A percentile compares a stretch with the other conserved stretches of the same genome.
phyloP scores from a whole-genome alignment of 23 red algal genomes.

The Agarophyton chilense region DNA sequence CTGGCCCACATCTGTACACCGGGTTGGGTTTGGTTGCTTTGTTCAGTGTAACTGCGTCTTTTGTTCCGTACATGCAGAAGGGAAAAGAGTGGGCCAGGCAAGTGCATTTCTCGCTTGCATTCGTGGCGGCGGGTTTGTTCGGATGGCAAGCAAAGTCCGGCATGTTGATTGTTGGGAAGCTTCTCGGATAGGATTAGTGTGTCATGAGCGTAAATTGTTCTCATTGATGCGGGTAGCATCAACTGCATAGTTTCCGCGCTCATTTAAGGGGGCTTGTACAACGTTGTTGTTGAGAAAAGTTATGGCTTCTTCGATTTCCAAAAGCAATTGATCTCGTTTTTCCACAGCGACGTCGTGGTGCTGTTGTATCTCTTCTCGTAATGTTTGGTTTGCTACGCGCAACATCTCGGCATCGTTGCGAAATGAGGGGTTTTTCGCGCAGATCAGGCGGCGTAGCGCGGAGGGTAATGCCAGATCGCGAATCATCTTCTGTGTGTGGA shows the following conservation, averaged over 20 bases:
- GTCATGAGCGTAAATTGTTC: not conserved
- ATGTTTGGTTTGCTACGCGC: conserved; percentile 27
- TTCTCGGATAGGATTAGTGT: conserved; percentile 67
- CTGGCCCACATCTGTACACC: conserved; percentile 96
- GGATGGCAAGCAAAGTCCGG: conserved; percentile 93
- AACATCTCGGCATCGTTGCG: conserved; percentile 42
- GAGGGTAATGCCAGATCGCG: conserved; percentile 31
- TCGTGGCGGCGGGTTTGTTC: conserved; percentile 75
- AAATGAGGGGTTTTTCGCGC: conserved; percentile 56
- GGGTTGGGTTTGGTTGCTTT: conserved; percentile 83
- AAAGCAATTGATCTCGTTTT: conserved; percentile 16
- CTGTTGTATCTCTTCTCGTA: conserved; percentile 55
- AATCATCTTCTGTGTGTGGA: not conserved
- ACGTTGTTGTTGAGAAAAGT: conserved; percentile 62
- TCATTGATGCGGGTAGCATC: conserved; percentile 50
- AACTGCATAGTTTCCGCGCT: conserved; percentile 60
- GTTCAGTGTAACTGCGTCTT: conserved; percentile 78
- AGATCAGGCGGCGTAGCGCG: conserved; percentile 53
- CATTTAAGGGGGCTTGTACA: conserved; percentile 65
- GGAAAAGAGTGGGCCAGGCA: conserved; percentile 77
- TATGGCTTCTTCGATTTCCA: conserved; percentile 51
- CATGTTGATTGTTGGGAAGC: conserved; percentile 88
- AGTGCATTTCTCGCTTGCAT: conserved; percentile 80
- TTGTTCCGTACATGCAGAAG: conserved; percentile 95
- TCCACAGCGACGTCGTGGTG: conserved; percentile 22